These are phyloP conservation scores for Aphelidium insulamus DNA, from an alignment of 371 early-diverging fungal genomes.

Conservation along the genomic window DNA sequence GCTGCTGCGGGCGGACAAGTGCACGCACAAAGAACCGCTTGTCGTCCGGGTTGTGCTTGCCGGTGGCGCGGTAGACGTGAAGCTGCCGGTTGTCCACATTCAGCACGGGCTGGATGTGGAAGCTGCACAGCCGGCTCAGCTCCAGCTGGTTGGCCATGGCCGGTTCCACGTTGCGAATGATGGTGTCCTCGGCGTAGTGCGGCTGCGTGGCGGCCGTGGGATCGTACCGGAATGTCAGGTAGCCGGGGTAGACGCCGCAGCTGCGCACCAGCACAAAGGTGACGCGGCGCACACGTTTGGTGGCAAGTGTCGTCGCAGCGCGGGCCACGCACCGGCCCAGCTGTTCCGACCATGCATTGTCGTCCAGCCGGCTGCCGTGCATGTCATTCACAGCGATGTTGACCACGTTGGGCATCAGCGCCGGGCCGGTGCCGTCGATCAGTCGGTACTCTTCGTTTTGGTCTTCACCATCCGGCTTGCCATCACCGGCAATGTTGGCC, in stretches of 20 bases:
- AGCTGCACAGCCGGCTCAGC: slow-evolving; percentile 73
- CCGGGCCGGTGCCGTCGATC: slow-evolving; percentile 3
- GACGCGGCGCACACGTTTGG: slow-evolving; percentile 62
- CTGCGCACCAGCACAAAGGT: slow-evolving; percentile 67
- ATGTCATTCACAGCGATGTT: slow-evolving; percentile 51
- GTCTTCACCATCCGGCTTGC: no score
- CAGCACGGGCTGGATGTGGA: slow-evolving; percentile 82
- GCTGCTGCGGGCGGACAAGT: slow-evolving; percentile 75
- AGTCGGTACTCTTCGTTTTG: no score
- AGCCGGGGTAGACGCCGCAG: slow-evolving; percentile 63
- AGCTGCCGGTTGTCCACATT: slow-evolving; percentile 65
- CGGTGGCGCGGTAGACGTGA: slow-evolving; percentile 84
- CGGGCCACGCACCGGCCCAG: slow-evolving; percentile 28
- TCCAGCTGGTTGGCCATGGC: slow-evolving; percentile 92
- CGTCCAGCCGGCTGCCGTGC: slow-evolving; percentile 22
- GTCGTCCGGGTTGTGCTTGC: slow-evolving; percentile 81
- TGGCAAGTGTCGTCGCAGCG: slow-evolving; percentile 33
- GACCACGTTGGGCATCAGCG: slow-evolving; percentile 38
- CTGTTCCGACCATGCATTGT: slow-evolving; percentile 33
- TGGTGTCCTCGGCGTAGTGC: slow-evolving; percentile 68
- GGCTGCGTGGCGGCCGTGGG: no score
- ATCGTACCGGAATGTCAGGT: slow-evolving; percentile 93
- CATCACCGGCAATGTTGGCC: slow-evolving; percentile 14
- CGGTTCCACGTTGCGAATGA: slow-evolving; percentile 93
- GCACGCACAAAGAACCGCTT: slow-evolving; percentile 91